A percentile compares a stretch with the other conserved stretches of the same genome.
These are phyloP conservation scores for Xanthoparmelia taractica DNA, from an alignment of 495 filamentous ascomycete species.

Conservation along the genomic window DNA sequence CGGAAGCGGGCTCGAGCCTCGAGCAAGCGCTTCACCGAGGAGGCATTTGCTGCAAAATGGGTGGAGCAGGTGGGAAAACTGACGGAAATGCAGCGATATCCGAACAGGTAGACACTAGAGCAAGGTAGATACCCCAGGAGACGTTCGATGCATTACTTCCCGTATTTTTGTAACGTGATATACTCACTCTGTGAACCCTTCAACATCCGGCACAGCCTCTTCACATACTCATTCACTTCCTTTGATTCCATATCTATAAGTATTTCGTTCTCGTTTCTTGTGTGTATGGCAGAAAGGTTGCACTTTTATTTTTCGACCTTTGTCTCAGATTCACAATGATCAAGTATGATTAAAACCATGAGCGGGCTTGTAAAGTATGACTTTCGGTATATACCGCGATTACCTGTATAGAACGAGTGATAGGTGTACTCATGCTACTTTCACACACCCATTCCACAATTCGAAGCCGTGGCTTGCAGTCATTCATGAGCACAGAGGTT, in stretches of 20 bases:
- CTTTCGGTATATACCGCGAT: too few relatives aligned
- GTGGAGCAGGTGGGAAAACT: slow-evolving; percentile 60
- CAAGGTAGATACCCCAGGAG: not conserved
- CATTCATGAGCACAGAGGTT: too few relatives aligned
- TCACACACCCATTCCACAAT: too few relatives aligned
- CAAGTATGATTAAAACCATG: too few relatives aligned
- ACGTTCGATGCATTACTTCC: not conserved
- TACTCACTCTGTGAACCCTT: not conserved
- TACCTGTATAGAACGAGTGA: too few relatives aligned
- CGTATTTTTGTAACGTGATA: not conserved
- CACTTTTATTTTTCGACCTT: too few relatives aligned
- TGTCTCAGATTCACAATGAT: too few relatives aligned
- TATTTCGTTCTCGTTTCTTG: too few relatives aligned
- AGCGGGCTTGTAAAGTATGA: too few relatives aligned
- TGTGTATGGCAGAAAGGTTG: too few relatives aligned
- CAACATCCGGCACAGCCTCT: not conserved
- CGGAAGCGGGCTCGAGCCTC: slow-evolving; percentile 64
- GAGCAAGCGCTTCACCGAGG: slow-evolving; percentile 78
- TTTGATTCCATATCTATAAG: slow-evolving; percentile 11
- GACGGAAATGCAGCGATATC: slow-evolving; percentile 42
- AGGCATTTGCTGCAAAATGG: slow-evolving; percentile 74
- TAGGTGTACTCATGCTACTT: too few relatives aligned
- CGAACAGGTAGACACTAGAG: slow-evolving; percentile 7
- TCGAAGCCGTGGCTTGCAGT: too few relatives aligned
- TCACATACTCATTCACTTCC: slow-evolving; percentile 16